Conservation (phyloP, 345 rosid species). For the Ceriops tagal region DNA sequence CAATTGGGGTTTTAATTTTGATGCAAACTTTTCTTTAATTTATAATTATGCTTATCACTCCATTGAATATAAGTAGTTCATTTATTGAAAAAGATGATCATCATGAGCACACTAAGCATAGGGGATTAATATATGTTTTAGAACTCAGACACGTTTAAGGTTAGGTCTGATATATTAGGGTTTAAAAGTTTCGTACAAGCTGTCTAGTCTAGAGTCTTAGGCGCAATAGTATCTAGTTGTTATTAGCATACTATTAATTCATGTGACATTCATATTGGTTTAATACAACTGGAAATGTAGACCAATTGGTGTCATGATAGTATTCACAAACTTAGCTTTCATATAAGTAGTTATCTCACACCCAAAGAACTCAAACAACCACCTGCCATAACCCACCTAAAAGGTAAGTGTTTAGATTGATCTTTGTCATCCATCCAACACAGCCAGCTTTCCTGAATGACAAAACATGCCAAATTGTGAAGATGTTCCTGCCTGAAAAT, state of each 20-base stretch:
- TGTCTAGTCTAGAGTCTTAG: background rate
- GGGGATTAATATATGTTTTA: background rate
- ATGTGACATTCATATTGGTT: slow-evolving; percentile 4
- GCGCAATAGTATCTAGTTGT: too few species aligned
- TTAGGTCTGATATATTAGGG: slow-evolving; percentile 35
- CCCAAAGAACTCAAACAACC: background rate
- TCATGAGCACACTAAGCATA: background rate
- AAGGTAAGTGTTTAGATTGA: slow-evolving; percentile 4
- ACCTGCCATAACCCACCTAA: slow-evolving; percentile 4
- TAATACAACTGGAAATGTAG: background rate
- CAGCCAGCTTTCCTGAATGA: background rate
- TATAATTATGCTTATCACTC: background rate
- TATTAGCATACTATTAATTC: slow-evolving; percentile 2
- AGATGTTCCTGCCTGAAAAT: background rate
- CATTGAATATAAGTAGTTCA: too few species aligned
- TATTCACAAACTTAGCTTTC: slow-evolving; percentile 36
- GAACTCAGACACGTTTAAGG: slow-evolving; percentile 1
- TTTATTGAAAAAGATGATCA: slow-evolving; percentile 4
- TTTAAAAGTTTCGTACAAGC: slow-evolving; percentile 16
- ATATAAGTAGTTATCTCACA: background rate
- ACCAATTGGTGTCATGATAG: slow-evolving; percentile 18
- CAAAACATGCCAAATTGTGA: background rate
- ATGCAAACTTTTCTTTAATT: slow-evolving; percentile 7
- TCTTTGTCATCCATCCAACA: slow-evolving; percentile 1
- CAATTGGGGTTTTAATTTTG: slow-evolving; percentile 2